These are phyloP conservation scores for Camelina neglecta DNA, from an alignment of 345 rosid species.

Conservation along the genomic window DNA sequence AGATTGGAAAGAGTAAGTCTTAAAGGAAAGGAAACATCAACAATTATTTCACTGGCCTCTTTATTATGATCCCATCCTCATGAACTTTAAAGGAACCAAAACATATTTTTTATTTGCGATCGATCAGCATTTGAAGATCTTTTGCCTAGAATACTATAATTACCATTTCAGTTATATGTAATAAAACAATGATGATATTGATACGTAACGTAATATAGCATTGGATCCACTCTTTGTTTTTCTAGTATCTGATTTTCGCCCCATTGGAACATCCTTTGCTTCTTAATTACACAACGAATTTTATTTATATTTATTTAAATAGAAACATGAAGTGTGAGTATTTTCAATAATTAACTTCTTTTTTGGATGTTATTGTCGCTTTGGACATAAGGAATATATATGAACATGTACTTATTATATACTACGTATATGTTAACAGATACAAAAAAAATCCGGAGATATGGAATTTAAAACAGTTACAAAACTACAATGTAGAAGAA, in stretches of 20 bases:
- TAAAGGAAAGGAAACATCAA: slow-evolving; percentile 41
- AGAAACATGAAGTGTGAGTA: not conserved
- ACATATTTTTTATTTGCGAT: too few species aligned
- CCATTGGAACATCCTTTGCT: slow-evolving; percentile 30
- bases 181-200: not conserved
- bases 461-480: not conserved
- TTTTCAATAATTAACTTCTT: slow-evolving; percentile 4
- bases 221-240: slow-evolving; percentile 9
- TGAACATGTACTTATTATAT: not conserved
- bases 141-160: not conserved
- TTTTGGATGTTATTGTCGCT: slow-evolving; percentile 21
- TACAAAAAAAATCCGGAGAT: not conserved
- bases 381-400: slow-evolving; percentile 17
- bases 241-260: slow-evolving; percentile 4
- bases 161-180: not conserved
- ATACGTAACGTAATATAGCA: slow-evolving; percentile 6
- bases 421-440: not conserved
- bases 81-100: not conserved
- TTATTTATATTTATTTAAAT: slow-evolving; percentile 13
- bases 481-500: too few species aligned
- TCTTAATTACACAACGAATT: slow-evolving; percentile 25
- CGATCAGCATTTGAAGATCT: not conserved
- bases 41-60: not conserved
- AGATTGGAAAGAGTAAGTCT: slow-evolving; percentile 23
- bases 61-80: not conserved